Conservation (phyloP, 2,329 filamentous ascomycete genomes). For the Lizonia empirigonia region DNA sequence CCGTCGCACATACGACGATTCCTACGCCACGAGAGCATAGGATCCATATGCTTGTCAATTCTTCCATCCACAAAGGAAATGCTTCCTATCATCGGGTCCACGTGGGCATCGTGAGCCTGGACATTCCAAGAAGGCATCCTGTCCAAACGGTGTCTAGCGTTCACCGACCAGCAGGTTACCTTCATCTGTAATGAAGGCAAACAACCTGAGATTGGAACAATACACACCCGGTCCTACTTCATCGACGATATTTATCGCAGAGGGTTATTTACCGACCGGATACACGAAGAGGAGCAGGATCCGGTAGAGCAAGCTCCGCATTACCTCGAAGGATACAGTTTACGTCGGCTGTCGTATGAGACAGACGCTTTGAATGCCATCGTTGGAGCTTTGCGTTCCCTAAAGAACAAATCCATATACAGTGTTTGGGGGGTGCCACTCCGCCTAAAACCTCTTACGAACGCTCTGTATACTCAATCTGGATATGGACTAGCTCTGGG, state of each 20-base stretch:
- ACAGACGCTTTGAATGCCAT: neutral
- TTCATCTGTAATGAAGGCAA: neutral
- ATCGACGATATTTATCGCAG: no score
- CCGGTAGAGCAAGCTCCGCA: no score
- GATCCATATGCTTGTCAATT: neutral
- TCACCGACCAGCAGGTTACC: neutral
- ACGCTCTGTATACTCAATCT: no score
- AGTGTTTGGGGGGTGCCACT: neutral
- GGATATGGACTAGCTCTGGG: no score
- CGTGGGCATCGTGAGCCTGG: neutral
- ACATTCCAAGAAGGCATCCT: neutral
- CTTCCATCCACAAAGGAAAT: neutral
- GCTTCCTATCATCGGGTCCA: neutral
- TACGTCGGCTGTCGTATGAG: neutral
- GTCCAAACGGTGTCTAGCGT: neutral
- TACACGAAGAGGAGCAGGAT: no score
- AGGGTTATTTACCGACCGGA: no score
- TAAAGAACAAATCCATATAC: neutral
- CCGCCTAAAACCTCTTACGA: no score
- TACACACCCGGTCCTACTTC: no score
- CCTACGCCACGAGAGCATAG: neutral
- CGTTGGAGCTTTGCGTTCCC: neutral
- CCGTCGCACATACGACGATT: neutral
- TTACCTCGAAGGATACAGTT: no score
- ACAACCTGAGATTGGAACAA: neutral